Base-by-base conservation (phyloP, 2,329 filamentous ascomycete species). In the Fusarium papillatum region DNA sequence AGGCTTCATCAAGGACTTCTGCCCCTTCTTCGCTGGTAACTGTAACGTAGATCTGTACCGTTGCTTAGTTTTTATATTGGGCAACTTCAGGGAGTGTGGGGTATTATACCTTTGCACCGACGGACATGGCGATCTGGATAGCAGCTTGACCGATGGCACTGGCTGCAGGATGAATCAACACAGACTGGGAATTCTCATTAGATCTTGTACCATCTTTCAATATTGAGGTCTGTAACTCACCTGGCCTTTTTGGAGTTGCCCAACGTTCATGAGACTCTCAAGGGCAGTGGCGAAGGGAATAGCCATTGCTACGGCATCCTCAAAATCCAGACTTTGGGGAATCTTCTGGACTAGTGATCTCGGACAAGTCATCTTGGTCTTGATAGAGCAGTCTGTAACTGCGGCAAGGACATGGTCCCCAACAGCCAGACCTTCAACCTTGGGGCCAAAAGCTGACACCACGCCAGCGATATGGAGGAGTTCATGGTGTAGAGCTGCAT, bases 1-100 rank as follows among this genome's bases (percentile, higher is more conserved):
- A 61, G n/a, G 59, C 50, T n/a, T 62, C 34, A 22, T 61, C 36
- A 55, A 60, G 59, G 13, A 66, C 26, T 41, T 67, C 63, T 36
- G 53, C 53, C 26, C 67, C 63, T 41, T 50, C 48, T 34, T 59
- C 7, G 22, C 29, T 59, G 8, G 48, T 24, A 16, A 66, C 55
- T 7, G 68, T 70, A 19, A 29, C 46, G 48, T 67, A 70, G 13
- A 70, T 26, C 55, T 59, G 62, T 55, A 10, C 5, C 14, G 19
- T 31, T 7, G 17, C 26, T 55, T 55, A 55, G 50, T n/a, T n/a
- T 55, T 55, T 55, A 19, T 14, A 11, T 6, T 9, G 3, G 24
- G 10, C 16, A 29, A 50, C 9, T 29, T 41, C 17, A 50, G 6
- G 24, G 16, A 50, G 24, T 9, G 6, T 24, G 29, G 29, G 19